Evolutionary conservation across 75 land plant genomes (phyloP), one percentile per base, ranked within the genome.

Genomic region (Sequoia sempervirens): DNA sequence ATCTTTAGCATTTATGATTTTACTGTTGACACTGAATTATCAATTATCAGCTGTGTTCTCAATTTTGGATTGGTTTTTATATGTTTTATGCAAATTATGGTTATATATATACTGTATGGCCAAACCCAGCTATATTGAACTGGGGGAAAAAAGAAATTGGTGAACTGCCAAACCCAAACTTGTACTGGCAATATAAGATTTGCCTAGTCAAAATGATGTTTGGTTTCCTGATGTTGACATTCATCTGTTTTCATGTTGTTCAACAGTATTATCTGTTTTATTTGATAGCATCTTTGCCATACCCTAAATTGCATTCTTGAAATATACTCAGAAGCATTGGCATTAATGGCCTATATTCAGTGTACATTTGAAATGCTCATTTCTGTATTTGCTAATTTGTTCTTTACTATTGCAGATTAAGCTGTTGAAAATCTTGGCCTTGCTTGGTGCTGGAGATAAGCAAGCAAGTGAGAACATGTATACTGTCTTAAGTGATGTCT

Each of bases 391-490:
- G 2, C 79, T 26, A 40, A 45, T 56, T 80, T 84, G 2, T 78
- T 20, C 26, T 32, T 83, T 58, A 40, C 28, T 66, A 52, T 37
- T 91, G 87, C 96, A 34, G 36, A 93, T 97, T 84, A 95, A 86
- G 75, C 79, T 97, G 79, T 85, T 97, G 53, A 97, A 95, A 84
- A 93, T 94, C 36, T 89, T 97, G 82, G 98, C 98, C 32, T 84
- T 97, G 85, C 89, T 95, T 75, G 98, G 99, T 53, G 84, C 86
- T 81, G 98, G 98, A 38, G 99, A 95, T 84, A 97, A 93, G 89
- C 88, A 84, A 78, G 89, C 93, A 45, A 97, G 98, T 88, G 98
- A 90, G 84, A 84, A 91, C 80, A 97, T 97, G 96, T 95, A 94
- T 82, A 94, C 89, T 80, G 92, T 97, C 76, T 81, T 97, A 37